These are phyloP conservation scores for Casuarina equisetifolia DNA, from an alignment of 306 rosid genomes.

Conservation along the genomic window DNA sequence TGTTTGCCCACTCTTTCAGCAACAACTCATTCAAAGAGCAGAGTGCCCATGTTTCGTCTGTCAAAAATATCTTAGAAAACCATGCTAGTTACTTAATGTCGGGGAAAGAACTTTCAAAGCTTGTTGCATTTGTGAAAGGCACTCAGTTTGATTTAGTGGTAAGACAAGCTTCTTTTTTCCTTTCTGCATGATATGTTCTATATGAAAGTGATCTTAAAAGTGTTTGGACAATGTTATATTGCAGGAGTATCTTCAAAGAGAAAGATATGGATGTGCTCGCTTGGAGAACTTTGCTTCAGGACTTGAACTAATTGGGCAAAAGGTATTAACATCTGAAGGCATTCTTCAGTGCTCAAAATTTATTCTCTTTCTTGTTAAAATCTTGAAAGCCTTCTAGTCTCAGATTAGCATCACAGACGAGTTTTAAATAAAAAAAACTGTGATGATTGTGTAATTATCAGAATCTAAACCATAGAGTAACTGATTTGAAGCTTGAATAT, in stretches of 20 bases:
- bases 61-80: constrained; percentile 84
- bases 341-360: constrained; percentile 5
- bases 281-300: constrained; percentile 94
- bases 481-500: constrained; percentile 1
- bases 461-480: background rate
- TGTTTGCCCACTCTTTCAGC: constrained; percentile 28
- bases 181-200: constrained; percentile 4
- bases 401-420: background rate
- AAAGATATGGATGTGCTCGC: constrained; percentile 84
- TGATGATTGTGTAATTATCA: background rate
- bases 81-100: constrained; percentile 96
- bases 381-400: constrained; percentile 16
- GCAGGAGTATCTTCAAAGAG: constrained; percentile 94
- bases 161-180: constrained; percentile 24
- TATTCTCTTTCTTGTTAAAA: constrained; percentile 2
- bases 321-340: constrained; percentile 46
- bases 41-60: constrained; percentile 81
- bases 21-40: constrained; percentile 86
- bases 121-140: constrained; percentile 96
- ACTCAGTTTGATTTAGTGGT: constrained; percentile 98
- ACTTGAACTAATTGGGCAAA: constrained; percentile 83
- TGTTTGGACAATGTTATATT: constrained; percentile 26
- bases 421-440: background rate
- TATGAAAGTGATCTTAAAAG: constrained; percentile 21
- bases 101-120: constrained; percentile 94